Conservation (phyloP, 2,329 filamentous ascomycete genomes). For the Beauveria asiatica region DNA sequence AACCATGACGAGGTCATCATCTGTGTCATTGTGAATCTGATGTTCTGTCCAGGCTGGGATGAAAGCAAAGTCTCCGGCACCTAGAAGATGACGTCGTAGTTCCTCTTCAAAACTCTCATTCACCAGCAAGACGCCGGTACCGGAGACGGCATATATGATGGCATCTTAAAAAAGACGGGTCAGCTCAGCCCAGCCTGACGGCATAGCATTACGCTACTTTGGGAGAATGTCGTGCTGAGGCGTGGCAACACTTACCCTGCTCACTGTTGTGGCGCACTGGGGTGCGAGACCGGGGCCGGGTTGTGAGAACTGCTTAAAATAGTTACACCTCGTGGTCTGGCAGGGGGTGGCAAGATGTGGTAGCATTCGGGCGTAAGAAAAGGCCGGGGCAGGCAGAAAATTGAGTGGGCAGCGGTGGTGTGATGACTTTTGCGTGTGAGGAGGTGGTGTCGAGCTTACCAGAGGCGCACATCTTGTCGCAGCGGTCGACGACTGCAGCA, state of each 20-base stretch:
- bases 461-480: constrained; percentile 58
- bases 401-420: not conserved
- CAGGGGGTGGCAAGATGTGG: constrained; percentile 1
- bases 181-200: not conserved
- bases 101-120: constrained; percentile 43
- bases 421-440: not conserved
- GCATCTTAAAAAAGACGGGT: constrained; percentile 39
- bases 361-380: constrained; percentile 5
- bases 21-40: constrained; percentile 58
- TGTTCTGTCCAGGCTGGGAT: constrained; percentile 64
- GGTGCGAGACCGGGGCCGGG: constrained; percentile 52
- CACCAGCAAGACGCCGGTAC: constrained; percentile 52
- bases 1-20: constrained; percentile 54
- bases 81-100: constrained; percentile 46
- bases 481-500: constrained; percentile 55
- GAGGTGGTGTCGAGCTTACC: constrained; percentile 33
- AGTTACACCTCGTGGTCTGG: constrained; percentile 16
- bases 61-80: constrained; percentile 59
- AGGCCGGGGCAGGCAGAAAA: constrained; percentile 1
- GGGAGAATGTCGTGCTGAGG: not conserved
- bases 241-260: constrained; percentile 41
- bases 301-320: constrained; percentile 45
- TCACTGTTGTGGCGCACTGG: constrained; percentile 62
- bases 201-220: not conserved
- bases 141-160: constrained; percentile 57